Evolutionary conservation across 768 basidiomycete species (phyloP).

Genomic region (Naganishia onofrii): DNA sequence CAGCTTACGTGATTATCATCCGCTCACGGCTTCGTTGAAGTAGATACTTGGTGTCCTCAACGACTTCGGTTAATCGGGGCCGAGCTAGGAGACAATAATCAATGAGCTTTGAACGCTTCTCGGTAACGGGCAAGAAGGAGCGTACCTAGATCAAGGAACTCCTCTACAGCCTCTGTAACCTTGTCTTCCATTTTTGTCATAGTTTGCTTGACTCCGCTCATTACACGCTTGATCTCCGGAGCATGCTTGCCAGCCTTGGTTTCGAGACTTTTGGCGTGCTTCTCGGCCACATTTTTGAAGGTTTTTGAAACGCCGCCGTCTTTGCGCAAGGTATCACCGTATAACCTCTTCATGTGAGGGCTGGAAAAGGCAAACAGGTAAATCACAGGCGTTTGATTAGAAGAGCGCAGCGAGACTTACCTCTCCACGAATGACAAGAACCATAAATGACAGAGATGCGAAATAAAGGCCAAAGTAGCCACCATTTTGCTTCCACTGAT

Average conservation of each 20-base stretch:
- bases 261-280: constrained; percentile 73
- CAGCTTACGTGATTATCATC: constrained; percentile 81
- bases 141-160: constrained; percentile 86
- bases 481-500: constrained; percentile 93
- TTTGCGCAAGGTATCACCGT: constrained; percentile 87
- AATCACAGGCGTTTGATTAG: background rate
- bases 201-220: constrained; percentile 85
- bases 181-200: constrained; percentile 95
- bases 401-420: constrained; percentile 57
- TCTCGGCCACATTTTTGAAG: constrained; percentile 86
- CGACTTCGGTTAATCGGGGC: constrained; percentile 80
- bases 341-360: constrained; percentile 97
- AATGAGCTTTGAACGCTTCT: background rate
- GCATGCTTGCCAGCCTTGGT: constrained; percentile 72
- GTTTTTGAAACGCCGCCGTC: constrained; percentile 98
- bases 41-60: constrained; percentile 87
- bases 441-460: constrained; percentile 90
- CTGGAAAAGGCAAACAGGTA: constrained; percentile 53
- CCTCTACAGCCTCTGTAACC: constrained; percentile 86
- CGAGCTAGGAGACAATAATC: constrained; percentile 60
- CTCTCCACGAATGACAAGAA: constrained; percentile 88
- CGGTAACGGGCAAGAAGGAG: constrained; percentile 6
- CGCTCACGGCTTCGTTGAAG: constrained; percentile 86
- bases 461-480: constrained; percentile 73
- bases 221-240: constrained; percentile 77